Base-by-base conservation (phyloP, 371 early-diverging fungal species). In the Mortierella sp. region DNA sequence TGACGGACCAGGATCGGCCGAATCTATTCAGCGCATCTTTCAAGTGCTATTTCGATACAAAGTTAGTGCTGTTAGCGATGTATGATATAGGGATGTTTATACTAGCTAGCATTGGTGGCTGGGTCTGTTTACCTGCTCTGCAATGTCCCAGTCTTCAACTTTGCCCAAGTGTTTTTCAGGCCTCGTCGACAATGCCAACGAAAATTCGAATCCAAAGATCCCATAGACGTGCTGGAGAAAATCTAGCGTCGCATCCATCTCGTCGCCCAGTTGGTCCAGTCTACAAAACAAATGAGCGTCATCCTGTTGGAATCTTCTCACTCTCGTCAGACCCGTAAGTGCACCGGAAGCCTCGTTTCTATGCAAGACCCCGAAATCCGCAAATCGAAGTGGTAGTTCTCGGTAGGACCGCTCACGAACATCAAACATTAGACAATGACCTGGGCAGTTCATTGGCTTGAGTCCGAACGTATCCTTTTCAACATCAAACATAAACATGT, bases 371-470 rank as follows among this genome's bases (percentile, higher is more conserved):
- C 99, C 99, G 84, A 99, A 99, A 86, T 99, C 99, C 15, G 99
- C 99, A 66, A 95, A 88, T 31, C 99, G 92, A 12, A 99, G 72
- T n/a, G 99, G 99, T 61, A 99, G 88, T 61, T 99, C 99, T 79
- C 96, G 93, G 83, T 97, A 98, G 59, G 97, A 96, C 47, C 97
- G 93, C 63, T 97, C 97, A 51, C 94, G 89, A 67, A 92, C 89
- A 65, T 86, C 94, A 89, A 99, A 99, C 92, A 99, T 96, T 70
- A 99, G 85, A 87, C 99, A 99, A 83, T 99, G 99, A 15, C 97
- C 98, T 37, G 99, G 99, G 83, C 99, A 99, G 90, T 99, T 99
- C 99, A 99, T 99, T 4, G 99, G 99, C 89, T 99, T 99, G 66
- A 99, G 88, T 6, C 95, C 99, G 86, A 92, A 96, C 75, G 90